Conservation (phyloP, 2,329 filamentous ascomycete genomes). For the Diaporthe amygdali region DNA sequence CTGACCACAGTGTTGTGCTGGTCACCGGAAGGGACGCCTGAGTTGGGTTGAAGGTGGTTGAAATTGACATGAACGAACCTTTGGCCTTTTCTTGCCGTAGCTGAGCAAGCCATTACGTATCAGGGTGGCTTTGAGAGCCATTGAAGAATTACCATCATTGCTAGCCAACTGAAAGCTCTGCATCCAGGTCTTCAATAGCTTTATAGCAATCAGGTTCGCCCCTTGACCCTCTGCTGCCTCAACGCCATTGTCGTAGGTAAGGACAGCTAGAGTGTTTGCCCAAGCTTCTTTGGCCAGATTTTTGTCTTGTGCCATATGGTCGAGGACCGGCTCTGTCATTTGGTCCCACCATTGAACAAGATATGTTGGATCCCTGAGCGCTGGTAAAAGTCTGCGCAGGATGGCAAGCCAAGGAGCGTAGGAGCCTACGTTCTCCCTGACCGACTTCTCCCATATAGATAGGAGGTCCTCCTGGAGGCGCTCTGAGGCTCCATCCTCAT, state of each 20-base stretch:
- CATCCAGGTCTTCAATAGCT: constrained; percentile 63
- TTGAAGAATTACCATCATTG: constrained; percentile 41
- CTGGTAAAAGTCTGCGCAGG: constrained; percentile 67
- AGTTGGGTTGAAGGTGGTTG: neutral
- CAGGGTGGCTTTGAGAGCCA: constrained; percentile 54
- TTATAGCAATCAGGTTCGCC: constrained; percentile 58
- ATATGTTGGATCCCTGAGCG: constrained; percentile 66
- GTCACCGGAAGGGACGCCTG: neutral
- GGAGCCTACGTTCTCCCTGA: constrained; percentile 60
- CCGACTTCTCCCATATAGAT: constrained; percentile 67
- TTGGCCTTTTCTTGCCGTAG: constrained; percentile 73
- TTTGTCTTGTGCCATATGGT: constrained; percentile 65
- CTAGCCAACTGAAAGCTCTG: constrained; percentile 46
- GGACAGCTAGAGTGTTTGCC: constrained; percentile 66
- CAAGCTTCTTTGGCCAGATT: constrained; percentile 68
- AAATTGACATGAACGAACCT: constrained; percentile 35
- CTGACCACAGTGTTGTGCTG: neutral
- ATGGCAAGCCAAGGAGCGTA: constrained; percentile 73
- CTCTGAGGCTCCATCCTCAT: constrained; percentile 72
- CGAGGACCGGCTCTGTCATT: constrained; percentile 58
- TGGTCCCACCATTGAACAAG: constrained; percentile 76
- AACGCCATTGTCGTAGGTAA: constrained; percentile 66
- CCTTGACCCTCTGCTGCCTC: constrained; percentile 45
- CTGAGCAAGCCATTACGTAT: constrained; percentile 57
- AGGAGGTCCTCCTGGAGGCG: constrained; percentile 77